Conservation (phyloP, 2,329 filamentous ascomycete species). For the Thermomyces lanuginosus region DNA sequence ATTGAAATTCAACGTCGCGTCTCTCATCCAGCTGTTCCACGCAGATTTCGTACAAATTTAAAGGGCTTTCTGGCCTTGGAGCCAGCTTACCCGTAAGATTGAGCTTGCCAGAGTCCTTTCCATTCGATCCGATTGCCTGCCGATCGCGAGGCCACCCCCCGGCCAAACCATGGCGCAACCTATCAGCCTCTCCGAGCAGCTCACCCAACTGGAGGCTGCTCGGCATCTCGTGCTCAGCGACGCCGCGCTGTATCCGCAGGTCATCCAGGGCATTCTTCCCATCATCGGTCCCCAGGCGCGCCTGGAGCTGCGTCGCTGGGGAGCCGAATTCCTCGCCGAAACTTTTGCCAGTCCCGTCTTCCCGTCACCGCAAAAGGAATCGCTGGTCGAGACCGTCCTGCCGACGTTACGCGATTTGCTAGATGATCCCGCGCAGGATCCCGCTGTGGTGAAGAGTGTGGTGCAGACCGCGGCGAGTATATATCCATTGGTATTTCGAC, state of each 20-base stretch:
- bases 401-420: constrained; percentile 57
- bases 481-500: constrained; percentile 79
- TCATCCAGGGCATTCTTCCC: constrained; percentile 82
- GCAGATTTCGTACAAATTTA: background rate
- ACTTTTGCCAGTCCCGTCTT: constrained; percentile 87
- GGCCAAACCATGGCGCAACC: constrained; percentile 42
- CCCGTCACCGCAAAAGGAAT: constrained; percentile 60
- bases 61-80: too few relatives aligned
- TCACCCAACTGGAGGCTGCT: constrained; percentile 77
- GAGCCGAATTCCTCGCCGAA: constrained; percentile 86
- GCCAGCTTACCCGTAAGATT: too few relatives aligned
- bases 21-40: too few relatives aligned
- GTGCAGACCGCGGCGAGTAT: constrained; percentile 83
- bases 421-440: constrained; percentile 58
- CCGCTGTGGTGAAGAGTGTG: constrained; percentile 64
- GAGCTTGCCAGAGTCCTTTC: too few relatives aligned
- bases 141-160: constrained; percentile 6
- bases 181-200: constrained; percentile 51
- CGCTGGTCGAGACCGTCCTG: constrained; percentile 58
- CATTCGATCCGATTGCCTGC: background rate
- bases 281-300: constrained; percentile 62
- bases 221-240: constrained; percentile 79
- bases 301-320: constrained; percentile 83
- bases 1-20: too few relatives aligned
- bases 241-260: constrained; percentile 73